Conservation (phyloP, 148 eudicot genomes). For the Gaultheria prostrata region DNA sequence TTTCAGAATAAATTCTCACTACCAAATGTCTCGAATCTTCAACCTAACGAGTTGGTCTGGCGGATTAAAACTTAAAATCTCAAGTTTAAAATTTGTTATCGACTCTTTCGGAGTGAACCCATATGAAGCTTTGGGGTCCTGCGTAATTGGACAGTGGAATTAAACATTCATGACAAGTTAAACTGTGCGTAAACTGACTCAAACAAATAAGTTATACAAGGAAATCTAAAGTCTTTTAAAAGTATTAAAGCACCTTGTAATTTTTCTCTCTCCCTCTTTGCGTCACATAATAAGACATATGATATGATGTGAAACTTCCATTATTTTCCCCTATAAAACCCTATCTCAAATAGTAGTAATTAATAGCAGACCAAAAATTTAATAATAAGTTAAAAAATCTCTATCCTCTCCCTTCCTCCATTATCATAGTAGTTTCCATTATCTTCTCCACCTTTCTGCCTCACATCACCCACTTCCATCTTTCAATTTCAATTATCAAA, state of each 20-base stretch:
- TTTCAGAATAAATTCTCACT: background rate
- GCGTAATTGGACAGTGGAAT: too few relatives aligned
- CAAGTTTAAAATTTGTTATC: too few relatives aligned
- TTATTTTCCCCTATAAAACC: background rate
- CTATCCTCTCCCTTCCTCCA: background rate
- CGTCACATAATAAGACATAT: background rate
- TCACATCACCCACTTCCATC: background rate
- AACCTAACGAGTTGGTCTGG: too few relatives aligned
- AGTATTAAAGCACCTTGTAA: background rate
- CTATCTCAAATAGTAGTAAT: background rate
- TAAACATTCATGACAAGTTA: too few relatives aligned
- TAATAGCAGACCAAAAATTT: background rate
- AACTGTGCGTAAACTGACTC: too few relatives aligned
- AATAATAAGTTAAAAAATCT: background rate
- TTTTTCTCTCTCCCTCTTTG: background rate
- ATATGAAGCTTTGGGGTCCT: too few relatives aligned
- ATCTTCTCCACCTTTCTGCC: conserved; percentile 6
- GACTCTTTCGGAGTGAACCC: too few relatives aligned
- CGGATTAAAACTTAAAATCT: too few relatives aligned
- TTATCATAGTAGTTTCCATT: conserved; percentile 4
- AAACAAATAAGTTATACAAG: too few relatives aligned
- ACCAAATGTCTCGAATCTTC: background rate
- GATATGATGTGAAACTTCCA: background rate
- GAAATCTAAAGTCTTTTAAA: background rate
- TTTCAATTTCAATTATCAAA: conserved; percentile 2